These are phyloP conservation scores for Beauveria rudraprayagi DNA, from an alignment of 2,329 filamentous ascomycete species.

Conservation along the genomic window DNA sequence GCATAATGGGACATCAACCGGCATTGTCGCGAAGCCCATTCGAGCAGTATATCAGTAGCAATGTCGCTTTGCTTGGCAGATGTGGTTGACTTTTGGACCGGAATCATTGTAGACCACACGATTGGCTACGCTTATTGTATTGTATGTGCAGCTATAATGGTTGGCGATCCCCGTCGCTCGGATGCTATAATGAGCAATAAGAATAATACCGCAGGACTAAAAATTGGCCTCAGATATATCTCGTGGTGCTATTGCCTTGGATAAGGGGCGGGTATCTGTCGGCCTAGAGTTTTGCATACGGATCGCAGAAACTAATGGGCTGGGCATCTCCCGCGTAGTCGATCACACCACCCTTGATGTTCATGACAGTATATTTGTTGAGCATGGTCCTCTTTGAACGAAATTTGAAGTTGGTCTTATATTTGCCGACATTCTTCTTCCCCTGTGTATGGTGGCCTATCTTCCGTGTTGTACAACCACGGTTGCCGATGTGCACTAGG, in stretches of 20 bases:
- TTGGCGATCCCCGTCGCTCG: neutral
- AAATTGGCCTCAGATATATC: neutral
- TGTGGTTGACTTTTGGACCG: neutral
- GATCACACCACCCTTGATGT: neutral
- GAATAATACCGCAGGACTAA: neutral
- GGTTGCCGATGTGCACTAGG: constrained; percentile 60
- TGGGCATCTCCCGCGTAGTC: neutral
- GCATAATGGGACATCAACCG: neutral
- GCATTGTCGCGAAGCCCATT: no score
- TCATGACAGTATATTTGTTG: neutral
- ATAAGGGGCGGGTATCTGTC: neutral
- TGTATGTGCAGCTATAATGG: neutral
- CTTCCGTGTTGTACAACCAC: constrained; percentile 65
- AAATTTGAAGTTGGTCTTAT: no score
- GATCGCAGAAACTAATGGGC: neutral
- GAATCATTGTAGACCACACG: neutral
- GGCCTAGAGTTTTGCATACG: neutral
- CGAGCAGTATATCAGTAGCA: neutral
- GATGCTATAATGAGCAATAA: neutral
- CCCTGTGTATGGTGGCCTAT: constrained; percentile 20
- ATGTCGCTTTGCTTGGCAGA: neutral
- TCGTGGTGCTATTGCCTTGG: neutral
- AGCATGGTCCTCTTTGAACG: neutral
- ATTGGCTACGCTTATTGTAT: neutral
- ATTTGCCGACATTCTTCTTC: neutral